These are phyloP conservation scores for Rhypophila decipiens DNA, from an alignment of 495 filamentous ascomycete species.

Conservation along the genomic window DNA sequence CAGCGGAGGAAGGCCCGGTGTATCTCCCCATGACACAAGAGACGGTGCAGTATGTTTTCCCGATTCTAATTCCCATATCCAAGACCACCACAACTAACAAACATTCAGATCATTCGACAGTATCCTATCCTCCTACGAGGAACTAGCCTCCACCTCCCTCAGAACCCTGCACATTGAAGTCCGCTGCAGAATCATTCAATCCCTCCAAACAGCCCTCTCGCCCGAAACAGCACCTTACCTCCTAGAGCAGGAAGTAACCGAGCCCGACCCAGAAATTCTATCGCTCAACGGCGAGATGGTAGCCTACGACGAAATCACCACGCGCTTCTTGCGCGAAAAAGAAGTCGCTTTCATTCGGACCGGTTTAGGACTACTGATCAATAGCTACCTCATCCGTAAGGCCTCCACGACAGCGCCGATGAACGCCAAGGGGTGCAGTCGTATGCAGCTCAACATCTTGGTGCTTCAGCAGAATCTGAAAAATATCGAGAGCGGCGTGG, in stretches of 20 bases:
- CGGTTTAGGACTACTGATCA: conserved; percentile 52
- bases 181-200: conserved; percentile 71
- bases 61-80: too few species aligned
- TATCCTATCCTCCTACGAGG: conserved; percentile 71
- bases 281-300: conserved; percentile 74
- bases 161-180: conserved; percentile 83
- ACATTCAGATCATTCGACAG: conserved; percentile 68
- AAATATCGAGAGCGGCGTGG: conserved; percentile 72
- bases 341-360: conserved; percentile 65
- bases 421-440: conserved; percentile 58
- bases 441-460: conserved; percentile 84
- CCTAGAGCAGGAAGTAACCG: conserved; percentile 63
- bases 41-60: conserved; percentile 57
- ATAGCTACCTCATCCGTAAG: conserved; percentile 37
- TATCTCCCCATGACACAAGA: conserved; percentile 87
- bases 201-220: conserved; percentile 49
- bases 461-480: conserved; percentile 94
- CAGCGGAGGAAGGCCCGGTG: conserved; percentile 48
- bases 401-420: conserved; percentile 41
- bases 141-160: conserved; percentile 68
- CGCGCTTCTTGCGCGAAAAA: conserved; percentile 58
- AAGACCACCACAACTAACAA: too few species aligned
- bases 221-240: conserved; percentile 60
- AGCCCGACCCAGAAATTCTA: conserved; percentile 73
- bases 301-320: conserved; percentile 73